Base-by-base conservation (phyloP, 2,329 filamentous ascomycete genomes). In the Podosphaera leucotricha region DNA sequence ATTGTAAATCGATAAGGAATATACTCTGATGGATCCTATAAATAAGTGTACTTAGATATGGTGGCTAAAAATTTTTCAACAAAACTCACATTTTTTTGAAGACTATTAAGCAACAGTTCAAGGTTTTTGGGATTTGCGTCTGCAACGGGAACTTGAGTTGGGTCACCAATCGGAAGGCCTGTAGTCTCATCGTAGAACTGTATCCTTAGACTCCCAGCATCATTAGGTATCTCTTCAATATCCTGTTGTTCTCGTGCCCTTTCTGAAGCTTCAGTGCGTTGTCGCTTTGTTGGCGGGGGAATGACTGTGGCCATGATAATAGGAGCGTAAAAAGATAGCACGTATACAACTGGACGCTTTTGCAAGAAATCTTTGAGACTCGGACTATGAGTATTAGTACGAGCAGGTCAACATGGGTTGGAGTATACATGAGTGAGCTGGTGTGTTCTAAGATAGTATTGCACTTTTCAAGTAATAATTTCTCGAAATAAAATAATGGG, bases 51-150 rank as follows among this genome's bases (percentile, higher is more conserved):
- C 19, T 18, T 13, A 42, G 15, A 11, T 30, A 8, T 38, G 8
- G 19, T n/a, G 24, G 21, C 13, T 20, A 16, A 24, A 24, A 24
- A 6, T 30, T 3, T 16, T 4, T n/a, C 21, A 18, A n/a, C n/a
- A 13, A 37, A n/a, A 41, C 53, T 52, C 41, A 80, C 77, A 65
- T 78, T 73, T 55, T 77, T 80, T 58, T 92, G 71, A 37, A 94
- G 64, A 2, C 80, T 84, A 59, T 94, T 95, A 45, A 93, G 62
- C 0, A 94, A 68, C 8, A 86, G 71, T 44, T 90, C 87, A 2
- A 95, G 70, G 53, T 94, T 93, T 64, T 84, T 87, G 49, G 90
- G 82, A 6, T 73, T 80, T 1, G 87, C 80, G 64, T 94, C 80
- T 46, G 78, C 79, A 26, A 94, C 72, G 11, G 84, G 78, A 37